Percentiles rank a stretch among this genome's conserved stretches.
Conservation (phyloP, 768 basidiomycete species). For the Tricholoma sp. region DNA sequence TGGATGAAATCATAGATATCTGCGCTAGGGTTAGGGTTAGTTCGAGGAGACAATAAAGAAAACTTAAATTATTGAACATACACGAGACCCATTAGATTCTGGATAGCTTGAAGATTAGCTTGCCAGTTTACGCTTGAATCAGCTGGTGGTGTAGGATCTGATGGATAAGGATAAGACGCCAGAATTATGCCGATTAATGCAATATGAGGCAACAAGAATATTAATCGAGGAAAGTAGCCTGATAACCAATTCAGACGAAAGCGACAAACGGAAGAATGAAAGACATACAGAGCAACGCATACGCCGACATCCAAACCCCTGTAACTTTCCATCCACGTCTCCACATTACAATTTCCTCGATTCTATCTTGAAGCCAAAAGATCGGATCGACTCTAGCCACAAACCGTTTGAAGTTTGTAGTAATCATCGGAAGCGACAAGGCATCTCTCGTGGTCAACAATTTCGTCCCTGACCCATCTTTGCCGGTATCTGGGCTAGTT, state of each 20-base stretch:
- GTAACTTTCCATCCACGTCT: slow-evolving; percentile 71
- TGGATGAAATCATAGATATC: slow-evolving; percentile 53
- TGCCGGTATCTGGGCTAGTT: slow-evolving; percentile 11
- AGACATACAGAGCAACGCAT: slow-evolving; percentile 72
- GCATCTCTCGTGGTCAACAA: slow-evolving; percentile 60
- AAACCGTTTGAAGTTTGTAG: slow-evolving; percentile 78
- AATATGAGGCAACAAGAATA: slow-evolving; percentile 66
- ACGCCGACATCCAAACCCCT: slow-evolving; percentile 66
- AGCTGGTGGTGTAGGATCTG: slow-evolving; percentile 28
- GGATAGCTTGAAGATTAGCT: slow-evolving; percentile 83
- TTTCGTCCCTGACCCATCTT: slow-evolving; percentile 14
- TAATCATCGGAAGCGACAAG: slow-evolving; percentile 71
- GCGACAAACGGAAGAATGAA: not conserved
- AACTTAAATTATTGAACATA: slow-evolving; percentile 31
- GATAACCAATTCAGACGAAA: not conserved
- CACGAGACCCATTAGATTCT: slow-evolving; percentile 86
- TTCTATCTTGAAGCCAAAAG: slow-evolving; percentile 86
- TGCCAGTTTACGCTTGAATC: slow-evolving; percentile 70
- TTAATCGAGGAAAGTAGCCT: slow-evolving; percentile 76
- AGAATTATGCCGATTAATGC: slow-evolving; percentile 62
- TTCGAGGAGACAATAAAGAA: not conserved
- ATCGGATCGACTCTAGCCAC: slow-evolving; percentile 69
- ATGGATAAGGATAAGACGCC: slow-evolving; percentile 50
- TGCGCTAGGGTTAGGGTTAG: slow-evolving; percentile 35
- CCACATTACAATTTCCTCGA: slow-evolving; percentile 86